Evolutionary conservation across 148 eudicot species (phyloP), one percentile per base, ranked within the genome.

Genomic region (Nyssa sinensis): DNA sequence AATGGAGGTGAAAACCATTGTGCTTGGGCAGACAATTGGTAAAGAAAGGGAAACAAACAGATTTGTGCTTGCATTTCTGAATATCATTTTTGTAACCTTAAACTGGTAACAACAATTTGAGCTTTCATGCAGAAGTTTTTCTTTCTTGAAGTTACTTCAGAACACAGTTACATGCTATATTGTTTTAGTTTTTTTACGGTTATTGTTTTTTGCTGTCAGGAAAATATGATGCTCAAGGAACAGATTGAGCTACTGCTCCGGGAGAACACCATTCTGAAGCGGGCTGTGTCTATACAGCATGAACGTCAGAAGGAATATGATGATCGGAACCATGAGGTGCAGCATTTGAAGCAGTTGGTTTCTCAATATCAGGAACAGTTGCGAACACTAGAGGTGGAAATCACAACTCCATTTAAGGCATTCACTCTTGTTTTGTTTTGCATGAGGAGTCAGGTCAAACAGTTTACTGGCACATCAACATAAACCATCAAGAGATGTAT

Each of bases 261-360:
- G 21, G 97, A 93, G 71, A 94, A 94, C 64, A 70, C 73, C 34
- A 92, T 90, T 81, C 90, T 94, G 31, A 94, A 92, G 64, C 93
- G 93, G 61, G 95, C 90, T 64, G 95, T 94, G 32, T 78, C 90
- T 64, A 94, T 87, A 51, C 97, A 91, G 72, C 92, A 88, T 67
- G 90, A 90, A 71, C 93, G 98, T 12, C 95, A 88, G 60, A 94
- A 91, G 79, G 97, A 92, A 62, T 83, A 67, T 32, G 98, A 94
- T 59, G 87, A 81, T 37, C 86, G 78, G 82, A 79, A 66, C 70
- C 89, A 72, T 44, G 97, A 94, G 85, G 84, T 87, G 67, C 82
- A 86, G 67, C 92, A 88, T 35, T 71, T 94, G 69, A 92, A 86
- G 90, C 92, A 92, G 83, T 78, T 91, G 66, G 68, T 94, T 23